A percentile compares a stretch with the other conserved stretches of the same genome.
phyloP scores from a whole-genome alignment of 2,329 filamentous ascomycete species.

The Xylariaceae sp. region DNA sequence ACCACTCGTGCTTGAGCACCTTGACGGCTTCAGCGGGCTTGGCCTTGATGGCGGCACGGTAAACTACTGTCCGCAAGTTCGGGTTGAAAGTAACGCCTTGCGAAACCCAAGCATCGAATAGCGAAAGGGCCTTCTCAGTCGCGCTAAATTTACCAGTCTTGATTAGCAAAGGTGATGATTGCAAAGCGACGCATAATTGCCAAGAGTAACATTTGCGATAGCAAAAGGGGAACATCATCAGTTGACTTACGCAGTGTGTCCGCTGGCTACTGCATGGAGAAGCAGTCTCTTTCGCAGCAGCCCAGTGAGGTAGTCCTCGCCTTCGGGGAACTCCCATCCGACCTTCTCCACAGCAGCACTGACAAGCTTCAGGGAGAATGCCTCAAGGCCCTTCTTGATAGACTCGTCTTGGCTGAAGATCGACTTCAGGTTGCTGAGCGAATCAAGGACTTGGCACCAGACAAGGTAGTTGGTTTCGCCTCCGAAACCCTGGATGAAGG shows the following conservation, averaged over 20 bases:
- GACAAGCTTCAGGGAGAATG: slow-evolving; percentile 74
- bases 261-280: slow-evolving; percentile 65
- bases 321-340: slow-evolving; percentile 76
- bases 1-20: slow-evolving; percentile 79
- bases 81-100: slow-evolving; percentile 69
- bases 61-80: slow-evolving; percentile 74
- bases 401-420: slow-evolving; percentile 74
- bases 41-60: slow-evolving; percentile 66
- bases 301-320: slow-evolving; percentile 75
- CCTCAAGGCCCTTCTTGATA: slow-evolving; percentile 67
- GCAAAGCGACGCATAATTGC: background rate
- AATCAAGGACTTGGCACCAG: slow-evolving; percentile 78
- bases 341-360: slow-evolving; percentile 69
- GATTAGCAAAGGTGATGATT: slow-evolving; percentile 17
- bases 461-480: slow-evolving; percentile 81
- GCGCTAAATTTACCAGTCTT: slow-evolving; percentile 41
- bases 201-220: no score
- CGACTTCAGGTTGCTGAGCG: slow-evolving; percentile 71
- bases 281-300: slow-evolving; percentile 81
- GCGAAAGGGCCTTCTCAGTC: slow-evolving; percentile 66
- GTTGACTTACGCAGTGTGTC: slow-evolving; percentile 63
- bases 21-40: slow-evolving; percentile 66
- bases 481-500: slow-evolving; percentile 79
- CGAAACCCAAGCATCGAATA: slow-evolving; percentile 73
- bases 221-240: background rate